Base-by-base conservation (phyloP, 495 filamentous ascomycete species). In the Penicillium canariense region DNA sequence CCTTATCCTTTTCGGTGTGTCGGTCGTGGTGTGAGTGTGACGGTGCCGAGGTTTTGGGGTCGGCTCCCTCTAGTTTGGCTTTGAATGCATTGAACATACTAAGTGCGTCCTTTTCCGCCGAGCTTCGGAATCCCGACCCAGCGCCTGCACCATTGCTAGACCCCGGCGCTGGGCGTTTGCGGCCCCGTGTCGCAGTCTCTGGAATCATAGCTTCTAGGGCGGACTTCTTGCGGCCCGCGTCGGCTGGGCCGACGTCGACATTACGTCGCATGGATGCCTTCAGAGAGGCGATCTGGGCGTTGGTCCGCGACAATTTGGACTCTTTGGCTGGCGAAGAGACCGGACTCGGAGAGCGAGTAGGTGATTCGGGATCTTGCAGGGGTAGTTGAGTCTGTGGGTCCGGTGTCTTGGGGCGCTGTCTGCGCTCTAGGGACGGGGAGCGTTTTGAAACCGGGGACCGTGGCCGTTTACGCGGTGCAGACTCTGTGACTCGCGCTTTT, bases 181-280 rank as follows among this genome's bases (percentile, higher is more conserved):
- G 86, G 27, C 90, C 94, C 10, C 89, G 82, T 20, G 86, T 84
- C 17, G 90, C 84, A 25, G 81, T 95, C 22, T 84, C 72, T 1
- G 94, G 94, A 31, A 97, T 90, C 81, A 98, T 84, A 40, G 83
- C 77, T 68, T 96, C 91, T 10, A 88, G 68, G 4, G 83, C 81
- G 23, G 83, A 83, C 60, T 91, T 88, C 66, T 87, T 86, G 46
- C 75, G 75, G 23, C 77, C 49, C 4, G 70, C 80, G 28, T 82
- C 74, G 9, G 75, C 68, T n/a, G 81, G 77, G 14, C 83, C 80
- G 0, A 77, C 68, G 52, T 84, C 71, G 35, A 86, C 79, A 39
- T 80, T 89, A 26, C 95, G 86, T 61, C 87, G 93, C 89, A 97
- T 95, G 1, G 90, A 96, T 15, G 89, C 88, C 70, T 94, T 96